Evolutionary conservation across 169 alveolate genomes (phyloP).

Genomic region (Babesia ovata): DNA sequence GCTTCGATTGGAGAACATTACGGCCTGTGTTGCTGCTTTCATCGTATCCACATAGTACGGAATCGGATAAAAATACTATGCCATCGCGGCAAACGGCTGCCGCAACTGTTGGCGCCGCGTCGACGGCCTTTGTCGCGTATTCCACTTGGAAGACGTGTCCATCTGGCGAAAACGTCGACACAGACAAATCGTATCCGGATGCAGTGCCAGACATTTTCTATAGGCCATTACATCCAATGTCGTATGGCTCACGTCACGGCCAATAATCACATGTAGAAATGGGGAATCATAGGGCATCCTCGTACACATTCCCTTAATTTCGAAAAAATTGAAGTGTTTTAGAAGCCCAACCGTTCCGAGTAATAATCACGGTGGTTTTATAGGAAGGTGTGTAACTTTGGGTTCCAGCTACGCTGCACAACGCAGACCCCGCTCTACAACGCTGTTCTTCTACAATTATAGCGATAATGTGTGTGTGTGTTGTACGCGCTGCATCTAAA

Average conservation of each 20-base stretch:
- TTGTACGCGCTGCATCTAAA: too few species aligned
- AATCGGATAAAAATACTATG: constrained; percentile 84
- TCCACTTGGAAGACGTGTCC: constrained; percentile 95
- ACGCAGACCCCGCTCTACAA: too few species aligned
- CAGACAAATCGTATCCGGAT: constrained; percentile 92
- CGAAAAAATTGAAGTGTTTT: too few species aligned
- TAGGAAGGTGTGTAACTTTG: too few species aligned
- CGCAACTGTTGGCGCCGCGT: constrained; percentile 87
- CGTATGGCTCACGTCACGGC: neutral
- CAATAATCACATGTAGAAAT: neutral
- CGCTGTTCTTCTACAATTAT: too few species aligned
- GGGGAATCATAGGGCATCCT: neutral
- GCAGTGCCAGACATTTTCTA: constrained; percentile 86
- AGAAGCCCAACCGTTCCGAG: too few species aligned
- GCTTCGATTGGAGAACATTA: constrained; percentile 68
- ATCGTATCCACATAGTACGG: constrained; percentile 53
- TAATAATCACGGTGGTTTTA: too few species aligned
- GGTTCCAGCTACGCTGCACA: too few species aligned
- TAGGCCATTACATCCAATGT: neutral
- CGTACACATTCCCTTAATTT: too few species aligned
- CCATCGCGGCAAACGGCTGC: constrained; percentile 92
- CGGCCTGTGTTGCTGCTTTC: constrained; percentile 34
- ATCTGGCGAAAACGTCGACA: constrained; percentile 95
- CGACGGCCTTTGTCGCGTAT: constrained; percentile 93
- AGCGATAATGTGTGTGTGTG: too few species aligned